phyloP scores from a whole-genome alignment of 2,329 filamentous ascomycete species.

The Colletotrichum shisoi region DNA sequence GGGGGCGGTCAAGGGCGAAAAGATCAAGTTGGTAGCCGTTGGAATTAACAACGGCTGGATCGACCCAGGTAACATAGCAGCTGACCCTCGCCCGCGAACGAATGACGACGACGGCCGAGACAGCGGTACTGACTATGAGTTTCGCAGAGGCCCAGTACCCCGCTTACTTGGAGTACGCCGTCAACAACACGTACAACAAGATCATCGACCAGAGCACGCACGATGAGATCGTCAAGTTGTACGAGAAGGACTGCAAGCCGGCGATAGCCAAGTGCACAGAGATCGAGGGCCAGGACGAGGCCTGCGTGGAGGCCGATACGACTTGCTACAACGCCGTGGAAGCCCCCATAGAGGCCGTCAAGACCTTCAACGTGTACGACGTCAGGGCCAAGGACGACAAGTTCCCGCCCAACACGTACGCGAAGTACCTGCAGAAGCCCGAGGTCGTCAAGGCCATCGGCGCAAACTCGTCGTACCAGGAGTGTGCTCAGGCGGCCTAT shows the following conservation, averaged over 20 bases:
- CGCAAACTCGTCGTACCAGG: slow-evolving; percentile 52
- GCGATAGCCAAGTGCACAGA: slow-evolving; percentile 39
- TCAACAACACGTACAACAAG: slow-evolving; percentile 53
- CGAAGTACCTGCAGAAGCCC: slow-evolving; percentile 50
- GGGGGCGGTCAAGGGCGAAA: slow-evolving; percentile 52
- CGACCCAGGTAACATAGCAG: slow-evolving; percentile 47
- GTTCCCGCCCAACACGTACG: slow-evolving; percentile 53
- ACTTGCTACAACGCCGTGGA: slow-evolving; percentile 45
- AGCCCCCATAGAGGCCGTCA: slow-evolving; percentile 38
- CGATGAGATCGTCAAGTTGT: slow-evolving; percentile 31
- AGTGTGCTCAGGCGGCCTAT: slow-evolving; percentile 51
- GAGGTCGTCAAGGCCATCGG: slow-evolving; percentile 55
- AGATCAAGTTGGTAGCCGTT: slow-evolving; percentile 60
- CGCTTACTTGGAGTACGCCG: slow-evolving; percentile 54
- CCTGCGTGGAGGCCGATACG: slow-evolving; percentile 43
- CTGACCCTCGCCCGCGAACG: accelerated
- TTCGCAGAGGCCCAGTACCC: slow-evolving; percentile 48
- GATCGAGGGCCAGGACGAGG: slow-evolving; percentile 41
- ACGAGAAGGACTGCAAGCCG: slow-evolving; percentile 43
- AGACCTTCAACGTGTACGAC: slow-evolving; percentile 58
- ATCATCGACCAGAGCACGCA: slow-evolving; percentile 41
- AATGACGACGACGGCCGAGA: too few relatives aligned
- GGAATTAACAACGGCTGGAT: slow-evolving; percentile 67
- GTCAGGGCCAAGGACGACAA: slow-evolving; percentile 52
- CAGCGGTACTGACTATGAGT: background rate